phyloP scores from a whole-genome alignment of 2,329 filamentous ascomycete species.

The Colletotrichum orchidophilum region DNA sequence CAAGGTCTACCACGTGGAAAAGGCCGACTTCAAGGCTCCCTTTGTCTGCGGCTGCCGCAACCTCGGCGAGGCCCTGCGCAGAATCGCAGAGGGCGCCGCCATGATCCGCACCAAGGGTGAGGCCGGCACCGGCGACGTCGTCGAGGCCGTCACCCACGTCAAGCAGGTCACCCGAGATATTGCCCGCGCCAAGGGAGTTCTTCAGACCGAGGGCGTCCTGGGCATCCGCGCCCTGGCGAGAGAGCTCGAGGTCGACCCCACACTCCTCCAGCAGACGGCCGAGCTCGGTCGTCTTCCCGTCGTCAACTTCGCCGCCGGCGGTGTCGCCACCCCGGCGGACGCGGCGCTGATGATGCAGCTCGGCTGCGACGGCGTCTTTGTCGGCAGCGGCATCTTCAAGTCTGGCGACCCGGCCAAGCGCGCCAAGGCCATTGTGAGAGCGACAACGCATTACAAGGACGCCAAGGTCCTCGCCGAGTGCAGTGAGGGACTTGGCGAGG shows the following conservation, averaged over 20 bases:
- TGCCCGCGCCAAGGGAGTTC: conserved; percentile 78
- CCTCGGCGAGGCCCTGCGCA: conserved; percentile 89
- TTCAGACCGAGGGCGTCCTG: conserved; percentile 62
- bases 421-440: conserved; percentile 93
- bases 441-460: conserved; percentile 90
- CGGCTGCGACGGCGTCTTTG: conserved; percentile 97
- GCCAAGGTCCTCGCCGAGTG: conserved; percentile 86
- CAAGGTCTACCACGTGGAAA: conserved; percentile 89
- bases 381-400: conserved; percentile 98
- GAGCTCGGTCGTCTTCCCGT: conserved; percentile 89
- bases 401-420: conserved; percentile 88
- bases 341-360: conserved; percentile 98
- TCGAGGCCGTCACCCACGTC: conserved; percentile 97
- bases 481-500: conserved; percentile 90
- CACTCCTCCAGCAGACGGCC: conserved; percentile 85
- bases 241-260: conserved; percentile 81
- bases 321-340: conserved; percentile 98
- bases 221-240: conserved; percentile 78
- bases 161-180: conserved; percentile 89
- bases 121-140: conserved; percentile 95
- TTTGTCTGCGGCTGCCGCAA: conserved; percentile 98
- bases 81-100: conserved; percentile 92
- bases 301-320: conserved; percentile 98
- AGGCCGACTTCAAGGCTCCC: conserved; percentile 81
- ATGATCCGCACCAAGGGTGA: conserved; percentile 99